Percentiles rank a stretch among this genome's conserved stretches.
phyloP scores from a whole-genome alignment of 768 basidiomycete genomes.

The Mycena rosella region DNA sequence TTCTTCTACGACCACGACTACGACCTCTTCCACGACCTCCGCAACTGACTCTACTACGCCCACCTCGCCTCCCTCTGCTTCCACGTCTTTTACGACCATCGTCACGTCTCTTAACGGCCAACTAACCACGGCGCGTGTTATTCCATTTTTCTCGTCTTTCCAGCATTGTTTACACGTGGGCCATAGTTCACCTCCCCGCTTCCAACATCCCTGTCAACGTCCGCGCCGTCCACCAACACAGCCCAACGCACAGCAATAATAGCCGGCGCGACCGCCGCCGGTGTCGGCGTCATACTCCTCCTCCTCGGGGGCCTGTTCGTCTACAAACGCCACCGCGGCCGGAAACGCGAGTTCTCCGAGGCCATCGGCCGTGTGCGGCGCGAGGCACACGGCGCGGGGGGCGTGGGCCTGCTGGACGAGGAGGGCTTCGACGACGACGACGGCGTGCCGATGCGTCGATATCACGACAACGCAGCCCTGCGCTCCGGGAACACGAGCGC shows the following conservation, averaged over 20 bases:
- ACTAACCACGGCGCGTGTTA: slow-evolving; percentile 26
- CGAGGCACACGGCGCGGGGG: slow-evolving; percentile 41
- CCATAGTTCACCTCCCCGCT: slow-evolving; percentile 41
- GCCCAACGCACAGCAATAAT: slow-evolving; percentile 54
- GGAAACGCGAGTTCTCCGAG: slow-evolving; percentile 46
- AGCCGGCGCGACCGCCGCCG: slow-evolving; percentile 56
- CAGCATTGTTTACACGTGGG: slow-evolving; percentile 1
- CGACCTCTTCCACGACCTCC: background rate
- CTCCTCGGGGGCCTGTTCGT: slow-evolving; percentile 52
- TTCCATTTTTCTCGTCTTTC: background rate
- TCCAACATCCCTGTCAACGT: slow-evolving; percentile 48
- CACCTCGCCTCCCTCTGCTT: background rate
- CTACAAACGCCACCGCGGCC: slow-evolving; percentile 52
- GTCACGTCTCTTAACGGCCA: slow-evolving; percentile 27
- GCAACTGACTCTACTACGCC: background rate
- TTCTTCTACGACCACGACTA: background rate
- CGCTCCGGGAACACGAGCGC: slow-evolving; percentile 19
- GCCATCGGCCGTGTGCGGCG: slow-evolving; percentile 41
- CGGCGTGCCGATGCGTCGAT: slow-evolving; percentile 37
- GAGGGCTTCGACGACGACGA: slow-evolving; percentile 55
- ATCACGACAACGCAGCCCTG: slow-evolving; percentile 31
- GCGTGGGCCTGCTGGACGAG: slow-evolving; percentile 48
- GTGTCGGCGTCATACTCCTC: slow-evolving; percentile 51
- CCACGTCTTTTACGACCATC: slow-evolving; percentile 35
- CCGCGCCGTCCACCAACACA: slow-evolving; percentile 28